phyloP scores from a whole-genome alignment of 768 basidiomycete species.

The Boletus sensibilis region DNA sequence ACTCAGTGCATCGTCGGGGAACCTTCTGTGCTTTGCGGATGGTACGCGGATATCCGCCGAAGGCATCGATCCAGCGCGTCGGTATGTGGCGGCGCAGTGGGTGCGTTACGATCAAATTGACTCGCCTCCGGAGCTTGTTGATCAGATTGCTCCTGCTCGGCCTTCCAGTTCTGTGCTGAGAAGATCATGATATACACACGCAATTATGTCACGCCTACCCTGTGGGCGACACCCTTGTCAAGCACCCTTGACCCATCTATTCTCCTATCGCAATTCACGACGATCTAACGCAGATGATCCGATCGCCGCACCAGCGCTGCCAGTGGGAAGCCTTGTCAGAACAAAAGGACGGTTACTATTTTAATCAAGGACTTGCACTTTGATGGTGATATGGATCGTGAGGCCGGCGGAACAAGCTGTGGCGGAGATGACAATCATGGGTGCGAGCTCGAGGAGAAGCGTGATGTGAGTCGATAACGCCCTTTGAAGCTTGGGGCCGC shows the following conservation, averaged over 20 bases:
- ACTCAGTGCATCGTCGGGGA: not conserved
- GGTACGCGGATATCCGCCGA: not conserved
- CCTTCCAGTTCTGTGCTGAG: too few species aligned
- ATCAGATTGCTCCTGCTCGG: not conserved
- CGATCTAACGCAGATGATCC: not conserved
- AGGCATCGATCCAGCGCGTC: not conserved
- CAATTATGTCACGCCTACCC: not conserved
- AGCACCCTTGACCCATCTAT: not conserved
- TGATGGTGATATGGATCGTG: not conserved
- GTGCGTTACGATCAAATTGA: not conserved
- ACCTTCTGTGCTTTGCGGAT: not conserved
- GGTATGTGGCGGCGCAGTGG: not conserved
- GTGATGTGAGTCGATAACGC: not conserved
- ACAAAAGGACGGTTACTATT: not conserved
- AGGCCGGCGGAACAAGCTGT: conserved; percentile 14
- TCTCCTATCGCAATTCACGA: not conserved
- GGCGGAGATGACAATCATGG: conserved; percentile 8
- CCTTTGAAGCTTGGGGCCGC: not conserved
- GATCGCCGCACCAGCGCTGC: not conserved
- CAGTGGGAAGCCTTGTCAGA: not conserved
- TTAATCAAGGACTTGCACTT: not conserved
- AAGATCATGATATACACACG: not conserved
- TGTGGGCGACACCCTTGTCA: too few species aligned
- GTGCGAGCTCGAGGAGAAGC: conserved; percentile 11
- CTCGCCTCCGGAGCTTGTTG: not conserved